Conservation (phyloP, 2,329 filamentous ascomycete genomes). For the Leptoxyphium fumago region DNA sequence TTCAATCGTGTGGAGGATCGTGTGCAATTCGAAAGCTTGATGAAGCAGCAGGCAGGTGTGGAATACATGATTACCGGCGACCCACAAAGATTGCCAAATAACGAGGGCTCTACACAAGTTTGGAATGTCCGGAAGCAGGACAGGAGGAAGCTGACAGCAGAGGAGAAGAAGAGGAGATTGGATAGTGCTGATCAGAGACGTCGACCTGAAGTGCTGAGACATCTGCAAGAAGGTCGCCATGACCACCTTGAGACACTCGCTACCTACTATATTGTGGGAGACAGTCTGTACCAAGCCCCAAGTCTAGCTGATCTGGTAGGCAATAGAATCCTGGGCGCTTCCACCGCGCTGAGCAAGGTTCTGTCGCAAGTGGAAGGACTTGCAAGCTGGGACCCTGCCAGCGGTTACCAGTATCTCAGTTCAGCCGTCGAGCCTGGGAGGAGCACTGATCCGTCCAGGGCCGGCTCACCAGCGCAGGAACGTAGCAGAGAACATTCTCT, state of each 20-base stretch:
- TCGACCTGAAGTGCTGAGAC: constrained; percentile 24
- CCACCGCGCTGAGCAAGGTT: constrained; percentile 41
- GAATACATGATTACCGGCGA: constrained; percentile 47
- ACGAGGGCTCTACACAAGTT: constrained; percentile 18
- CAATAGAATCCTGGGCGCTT: constrained; percentile 36
- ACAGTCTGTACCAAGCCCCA: constrained; percentile 47
- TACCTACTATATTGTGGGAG: constrained; percentile 47
- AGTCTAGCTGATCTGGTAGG: constrained; percentile 44
- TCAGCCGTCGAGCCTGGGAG: constrained; percentile 24
- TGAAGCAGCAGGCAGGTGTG: constrained; percentile 40
- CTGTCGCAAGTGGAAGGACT: constrained; percentile 38
- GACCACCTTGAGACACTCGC: constrained; percentile 35
- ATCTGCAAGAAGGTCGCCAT: constrained; percentile 25
- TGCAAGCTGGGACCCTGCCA: constrained; percentile 42
- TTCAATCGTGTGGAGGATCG: constrained; percentile 39
- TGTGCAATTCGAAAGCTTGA: constrained; percentile 38
- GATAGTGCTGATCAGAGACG: constrained; percentile 6
- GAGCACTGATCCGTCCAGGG: constrained; percentile 18
- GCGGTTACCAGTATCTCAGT: constrained; percentile 43
- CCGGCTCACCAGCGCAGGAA: constrained; percentile 22
- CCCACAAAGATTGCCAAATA: constrained; percentile 34
- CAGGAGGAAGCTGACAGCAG: constrained; percentile 26
- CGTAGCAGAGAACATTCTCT: constrained; percentile 30
- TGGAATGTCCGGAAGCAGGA: constrained; percentile 49
- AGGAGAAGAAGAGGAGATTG: constrained; percentile 23